Base-by-base conservation (phyloP, 2,329 filamentous ascomycete genomes). In the Alternaria sp. region DNA sequence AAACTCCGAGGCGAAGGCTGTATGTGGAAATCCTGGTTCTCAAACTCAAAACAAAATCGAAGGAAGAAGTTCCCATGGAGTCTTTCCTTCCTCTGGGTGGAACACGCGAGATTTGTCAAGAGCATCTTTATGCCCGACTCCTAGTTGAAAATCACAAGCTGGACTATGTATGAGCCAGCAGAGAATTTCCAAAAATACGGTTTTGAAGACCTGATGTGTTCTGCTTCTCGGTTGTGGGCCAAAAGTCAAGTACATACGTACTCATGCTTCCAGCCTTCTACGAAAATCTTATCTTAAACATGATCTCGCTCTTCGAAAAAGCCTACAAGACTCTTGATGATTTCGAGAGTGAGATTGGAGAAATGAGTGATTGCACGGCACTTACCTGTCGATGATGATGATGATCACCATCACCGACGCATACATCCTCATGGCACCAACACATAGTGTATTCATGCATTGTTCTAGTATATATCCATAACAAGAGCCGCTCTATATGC, bases 231-330 rank as follows among this genome's bases (percentile, higher is more conserved):
- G 33, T 1, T n/a, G 3, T n/a, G 33, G 7, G 14, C 1, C 14
- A n/a, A 37, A 15, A 37, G 0, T 37, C 1, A 6, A 37, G 2
- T 2, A n/a, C 6, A 6, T 37, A 37, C 7, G 6, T 14, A 9
- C 30, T 1, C 4, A 37, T 37, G 30, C 30, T 9, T 9, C 30
- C 12, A 15, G 4, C 14, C 30, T 37, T 37, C 14, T 4, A n/a
- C 30, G 5, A 30, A 30, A 30, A 5, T 30, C 28, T 0, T 0
- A 0, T 3, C 2, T 30, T 30, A 12, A 30, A 12, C 0, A 1
- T 12, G 11, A 30, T 30, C 28, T 30, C 11, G 28, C 14, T 37
- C 14, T 37, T 37, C 30, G 30, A 37, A 37, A 37, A 8, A 1
- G 3, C 30, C 14, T n/a, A 4, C 30, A 15, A 37, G 2, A 37